Evolutionary conservation across 2,329 filamentous ascomycete genomes (phyloP).

Genomic region (Cadophora sp.): DNA sequence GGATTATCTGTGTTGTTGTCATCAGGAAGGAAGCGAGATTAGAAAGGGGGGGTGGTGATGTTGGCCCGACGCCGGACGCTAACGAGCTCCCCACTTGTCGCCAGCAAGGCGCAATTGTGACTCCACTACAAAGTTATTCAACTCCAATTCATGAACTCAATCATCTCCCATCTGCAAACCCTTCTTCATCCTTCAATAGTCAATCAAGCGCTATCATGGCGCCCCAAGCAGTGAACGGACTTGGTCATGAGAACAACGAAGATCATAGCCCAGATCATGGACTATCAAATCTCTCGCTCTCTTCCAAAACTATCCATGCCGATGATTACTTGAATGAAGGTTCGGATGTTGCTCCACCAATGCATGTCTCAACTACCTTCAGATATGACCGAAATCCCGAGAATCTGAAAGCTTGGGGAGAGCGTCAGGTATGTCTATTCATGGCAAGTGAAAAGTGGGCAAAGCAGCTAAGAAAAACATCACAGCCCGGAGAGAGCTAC

Average conservation of each 20-base stretch:
- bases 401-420: slow-evolving; percentile 59
- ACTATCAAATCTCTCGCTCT: slow-evolving; percentile 55
- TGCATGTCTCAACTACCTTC: slow-evolving; percentile 93
- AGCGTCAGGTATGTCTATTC: slow-evolving; percentile 59
- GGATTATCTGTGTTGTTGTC: not conserved
- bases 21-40: slow-evolving; percentile 3
- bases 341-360: slow-evolving; percentile 82
- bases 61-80: slow-evolving; percentile 12
- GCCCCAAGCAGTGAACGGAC: slow-evolving; percentile 8
- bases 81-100: slow-evolving; percentile 14
- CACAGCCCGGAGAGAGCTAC: slow-evolving; percentile 55
- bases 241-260: slow-evolving; percentile 27
- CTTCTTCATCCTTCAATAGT: not conserved
- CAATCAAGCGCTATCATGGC: not conserved
- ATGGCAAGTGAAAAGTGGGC: slow-evolving; percentile 19
- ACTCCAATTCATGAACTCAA: not conserved
- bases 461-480: slow-evolving; percentile 35
- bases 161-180: slow-evolving; percentile 20
- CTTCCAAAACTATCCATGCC: slow-evolving; percentile 80
- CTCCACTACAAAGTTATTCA: slow-evolving; percentile 4
- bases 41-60: not conserved
- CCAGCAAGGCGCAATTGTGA: slow-evolving; percentile 15
- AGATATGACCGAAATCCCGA: slow-evolving; percentile 78
- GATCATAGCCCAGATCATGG: slow-evolving; percentile 19
- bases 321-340: slow-evolving; percentile 78